These are phyloP conservation scores for Eudorina sp. DNA, from an alignment of 139 green algal species.

Conservation along the genomic window DNA sequence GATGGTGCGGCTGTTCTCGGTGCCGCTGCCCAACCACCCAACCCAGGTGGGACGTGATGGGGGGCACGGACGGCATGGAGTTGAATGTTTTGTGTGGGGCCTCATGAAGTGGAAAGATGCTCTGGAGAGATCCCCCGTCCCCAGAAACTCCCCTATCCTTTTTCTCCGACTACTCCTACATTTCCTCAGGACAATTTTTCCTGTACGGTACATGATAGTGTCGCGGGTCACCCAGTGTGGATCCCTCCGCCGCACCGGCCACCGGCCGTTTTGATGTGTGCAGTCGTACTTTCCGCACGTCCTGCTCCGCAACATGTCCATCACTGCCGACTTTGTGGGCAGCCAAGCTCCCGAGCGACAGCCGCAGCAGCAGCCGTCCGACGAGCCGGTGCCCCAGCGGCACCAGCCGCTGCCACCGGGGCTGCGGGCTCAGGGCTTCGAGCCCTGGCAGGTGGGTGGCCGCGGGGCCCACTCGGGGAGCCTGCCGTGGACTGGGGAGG, in stretches of 20 bases:
- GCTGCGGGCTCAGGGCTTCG: background rate
- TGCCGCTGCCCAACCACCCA: conserved; percentile 10
- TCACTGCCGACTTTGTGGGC: conserved; percentile 53
- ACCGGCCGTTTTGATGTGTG: too few species aligned
- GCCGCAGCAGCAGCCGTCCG: background rate
- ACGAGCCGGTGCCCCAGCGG: background rate
- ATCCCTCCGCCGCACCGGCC: too few species aligned
- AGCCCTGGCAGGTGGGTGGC: conserved; percentile 30
- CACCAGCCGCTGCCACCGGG: conserved; percentile 43
- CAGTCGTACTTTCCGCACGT: conserved; percentile 69
- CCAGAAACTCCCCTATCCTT: too few species aligned
- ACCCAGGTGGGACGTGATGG: background rate
- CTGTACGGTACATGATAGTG: too few species aligned
- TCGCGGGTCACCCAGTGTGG: too few species aligned
- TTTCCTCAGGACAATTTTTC: too few species aligned
- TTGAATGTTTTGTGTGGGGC: too few species aligned
- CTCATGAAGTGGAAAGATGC: too few species aligned
- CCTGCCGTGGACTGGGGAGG: too few species aligned
- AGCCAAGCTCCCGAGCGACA: background rate
- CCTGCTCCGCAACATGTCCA: conserved; percentile 67
- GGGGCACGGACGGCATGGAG: background rate
- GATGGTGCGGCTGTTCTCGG: conserved; percentile 17
- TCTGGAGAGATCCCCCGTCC: too few species aligned
- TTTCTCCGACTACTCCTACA: too few species aligned
- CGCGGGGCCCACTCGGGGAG: too few species aligned